Percentiles rank a stretch among this genome's conserved stretches.
Evolutionary conservation across 2,329 filamentous ascomycete species (phyloP).

Genomic region (Mycosphaerelloides madeirae): DNA sequence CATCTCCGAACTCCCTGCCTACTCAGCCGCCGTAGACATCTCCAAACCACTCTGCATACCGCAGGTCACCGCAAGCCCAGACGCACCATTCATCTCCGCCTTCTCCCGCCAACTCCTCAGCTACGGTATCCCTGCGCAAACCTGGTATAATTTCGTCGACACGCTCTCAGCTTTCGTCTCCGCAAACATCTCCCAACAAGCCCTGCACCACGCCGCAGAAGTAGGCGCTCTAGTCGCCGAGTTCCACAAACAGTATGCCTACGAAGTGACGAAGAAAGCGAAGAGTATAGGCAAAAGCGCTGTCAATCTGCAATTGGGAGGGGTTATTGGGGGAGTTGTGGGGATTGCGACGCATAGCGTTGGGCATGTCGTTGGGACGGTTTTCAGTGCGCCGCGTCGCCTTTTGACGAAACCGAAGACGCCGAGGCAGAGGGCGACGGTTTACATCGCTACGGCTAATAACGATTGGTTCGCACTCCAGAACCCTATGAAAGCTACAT

Average conservation of each 20-base stretch:
- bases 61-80: conserved; percentile 9
- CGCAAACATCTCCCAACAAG: conserved; percentile 18
- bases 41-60: conserved; percentile 15
- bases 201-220: conserved; percentile 18
- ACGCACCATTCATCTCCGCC: conserved; percentile 13
- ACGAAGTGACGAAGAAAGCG: conserved; percentile 10
- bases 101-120: conserved; percentile 14
- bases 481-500: no score
- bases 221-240: conserved; percentile 9
- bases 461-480: conserved; percentile 13
- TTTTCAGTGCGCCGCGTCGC: conserved; percentile 9
- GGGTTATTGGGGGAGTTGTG: conserved; percentile 15
- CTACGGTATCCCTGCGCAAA: conserved; percentile 16
- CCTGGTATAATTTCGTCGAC: conserved; percentile 15
- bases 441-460: conserved; percentile 18
- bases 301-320: conserved; percentile 14
- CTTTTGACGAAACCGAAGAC: conserved; percentile 16
- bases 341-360: conserved; percentile 15
- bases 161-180: conserved; percentile 20
- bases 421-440: conserved; percentile 15
- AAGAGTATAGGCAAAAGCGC: conserved; percentile 14
- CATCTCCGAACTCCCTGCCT: conserved; percentile 9
- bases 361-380: conserved; percentile 12
- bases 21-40: conserved; percentile 3
- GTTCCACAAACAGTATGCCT: conserved; percentile 15